Evolutionary conservation across 345 rosid genomes (phyloP).

Genomic region (Melaleuca alternifolia): DNA sequence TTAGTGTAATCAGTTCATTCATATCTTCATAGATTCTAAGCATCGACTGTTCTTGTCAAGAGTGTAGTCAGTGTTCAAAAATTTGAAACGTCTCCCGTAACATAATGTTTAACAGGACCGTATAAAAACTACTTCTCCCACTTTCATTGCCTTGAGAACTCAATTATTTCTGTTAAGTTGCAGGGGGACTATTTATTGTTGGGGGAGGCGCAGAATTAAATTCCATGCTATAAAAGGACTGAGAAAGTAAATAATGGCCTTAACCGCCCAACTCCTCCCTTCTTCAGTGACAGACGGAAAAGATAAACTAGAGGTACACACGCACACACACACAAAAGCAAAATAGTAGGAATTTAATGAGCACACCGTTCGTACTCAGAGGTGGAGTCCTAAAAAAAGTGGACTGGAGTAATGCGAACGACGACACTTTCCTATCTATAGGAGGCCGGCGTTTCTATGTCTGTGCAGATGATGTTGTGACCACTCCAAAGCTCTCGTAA

Average conservation of each 20-base stretch:
- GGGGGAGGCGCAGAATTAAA: constrained; percentile 9
- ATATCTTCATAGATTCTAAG: neutral
- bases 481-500: neutral
- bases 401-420: neutral
- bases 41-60: neutral
- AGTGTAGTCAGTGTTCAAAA: neutral
- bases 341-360: neutral
- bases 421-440: neutral
- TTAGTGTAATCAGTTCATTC: neutral
- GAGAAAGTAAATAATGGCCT: constrained; percentile 3
- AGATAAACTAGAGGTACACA: neutral
- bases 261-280: neutral
- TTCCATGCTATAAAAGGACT: constrained; percentile 6
- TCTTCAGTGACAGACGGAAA: neutral
- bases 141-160: neutral
- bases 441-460: neutral
- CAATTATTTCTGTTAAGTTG: neutral
- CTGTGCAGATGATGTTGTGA: neutral
- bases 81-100: neutral
- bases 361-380: neutral
- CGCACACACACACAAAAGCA: neutral
- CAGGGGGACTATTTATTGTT: neutral
- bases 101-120: neutral
- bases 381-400: neutral
- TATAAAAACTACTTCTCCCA: neutral